Conservation (phyloP, 305 asterid genomes). For the Stenogyne calaminthoides region DNA sequence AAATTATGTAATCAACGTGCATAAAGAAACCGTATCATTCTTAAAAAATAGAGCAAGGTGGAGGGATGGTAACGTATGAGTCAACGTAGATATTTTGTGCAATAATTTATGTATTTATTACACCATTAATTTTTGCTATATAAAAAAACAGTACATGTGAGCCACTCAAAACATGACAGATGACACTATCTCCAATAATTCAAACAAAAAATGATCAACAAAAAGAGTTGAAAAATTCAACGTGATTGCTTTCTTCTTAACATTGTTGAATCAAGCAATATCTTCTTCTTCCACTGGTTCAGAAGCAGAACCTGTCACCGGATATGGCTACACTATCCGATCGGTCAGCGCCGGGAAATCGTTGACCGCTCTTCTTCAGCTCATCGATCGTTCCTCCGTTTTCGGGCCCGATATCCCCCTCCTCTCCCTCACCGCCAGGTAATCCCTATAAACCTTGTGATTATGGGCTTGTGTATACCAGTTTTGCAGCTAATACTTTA, state of each 20-base stretch:
- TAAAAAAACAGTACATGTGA: background rate
- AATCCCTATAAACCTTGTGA: no score
- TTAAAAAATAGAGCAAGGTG: no score
- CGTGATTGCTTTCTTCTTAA: constrained; percentile 15
- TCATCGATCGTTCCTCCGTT: constrained; percentile 38
- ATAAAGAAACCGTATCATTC: no score
- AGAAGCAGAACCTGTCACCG: constrained; percentile 28
- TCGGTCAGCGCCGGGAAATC: constrained; percentile 32
- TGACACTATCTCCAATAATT: background rate
- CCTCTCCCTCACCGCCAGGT: constrained; percentile 65
- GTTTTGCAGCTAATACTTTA: no score
- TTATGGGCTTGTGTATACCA: no score
- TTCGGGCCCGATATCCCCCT: constrained; percentile 57
- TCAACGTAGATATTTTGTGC: background rate
- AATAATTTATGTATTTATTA: no score
- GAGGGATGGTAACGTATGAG: no score
- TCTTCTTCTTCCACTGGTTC: background rate
- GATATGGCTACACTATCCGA: constrained; percentile 45
- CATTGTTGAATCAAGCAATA: background rate
- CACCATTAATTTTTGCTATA: no score
- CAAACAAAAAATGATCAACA: background rate
- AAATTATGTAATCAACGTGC: no score
- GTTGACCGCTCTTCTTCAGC: constrained; percentile 40
- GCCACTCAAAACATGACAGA: background rate
- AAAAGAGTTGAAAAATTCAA: background rate